These are phyloP conservation scores for Wickerhamomyces alni DNA, from an alignment of 805 yeast species.

Conservation along the genomic window DNA sequence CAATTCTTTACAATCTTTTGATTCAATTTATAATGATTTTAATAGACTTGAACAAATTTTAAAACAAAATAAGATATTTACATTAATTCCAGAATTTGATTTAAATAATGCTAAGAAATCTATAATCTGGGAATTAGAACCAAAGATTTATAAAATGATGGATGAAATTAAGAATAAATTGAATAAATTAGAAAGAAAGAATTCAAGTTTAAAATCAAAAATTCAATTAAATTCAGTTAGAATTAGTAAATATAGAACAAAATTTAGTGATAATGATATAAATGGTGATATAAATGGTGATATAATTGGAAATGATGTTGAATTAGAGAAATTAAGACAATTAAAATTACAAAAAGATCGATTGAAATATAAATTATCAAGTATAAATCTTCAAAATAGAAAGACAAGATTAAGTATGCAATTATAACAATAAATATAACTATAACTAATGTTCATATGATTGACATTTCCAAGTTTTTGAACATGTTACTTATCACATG, in stretches of 20 bases:
- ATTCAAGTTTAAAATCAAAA: slow-evolving; percentile 29
- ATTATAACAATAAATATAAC: no score
- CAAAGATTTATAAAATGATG: slow-evolving; percentile 32
- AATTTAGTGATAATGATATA: slow-evolving; percentile 9
- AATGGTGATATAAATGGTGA: not conserved
- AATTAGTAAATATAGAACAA: slow-evolving; percentile 24
- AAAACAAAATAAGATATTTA: slow-evolving; percentile 41
- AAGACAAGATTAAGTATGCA: slow-evolving; percentile 23
- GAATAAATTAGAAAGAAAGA: slow-evolving; percentile 27
- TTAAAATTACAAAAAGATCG: slow-evolving; percentile 39
- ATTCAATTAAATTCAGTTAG: slow-evolving; percentile 36
- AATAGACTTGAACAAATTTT: slow-evolving; percentile 34
- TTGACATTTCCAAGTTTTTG: slow-evolving; percentile 17
- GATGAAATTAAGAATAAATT: slow-evolving; percentile 29
- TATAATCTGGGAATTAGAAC: slow-evolving; percentile 33
- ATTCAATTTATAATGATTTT: slow-evolving; percentile 31
- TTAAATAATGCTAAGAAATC: slow-evolving; percentile 33
- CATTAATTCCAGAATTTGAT: slow-evolving; percentile 44
- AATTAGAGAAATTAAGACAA: slow-evolving; percentile 32
- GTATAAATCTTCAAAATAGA: slow-evolving; percentile 21
- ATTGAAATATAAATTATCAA: slow-evolving; percentile 33
- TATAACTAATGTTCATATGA: slow-evolving; percentile 14
- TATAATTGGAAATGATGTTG: slow-evolving; percentile 26
- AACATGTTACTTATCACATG: slow-evolving; percentile 20
- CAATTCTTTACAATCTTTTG: slow-evolving; percentile 28